phyloP scores from a whole-genome alignment of 75 land plant genomes.

The Gnetum montanum region DNA sequence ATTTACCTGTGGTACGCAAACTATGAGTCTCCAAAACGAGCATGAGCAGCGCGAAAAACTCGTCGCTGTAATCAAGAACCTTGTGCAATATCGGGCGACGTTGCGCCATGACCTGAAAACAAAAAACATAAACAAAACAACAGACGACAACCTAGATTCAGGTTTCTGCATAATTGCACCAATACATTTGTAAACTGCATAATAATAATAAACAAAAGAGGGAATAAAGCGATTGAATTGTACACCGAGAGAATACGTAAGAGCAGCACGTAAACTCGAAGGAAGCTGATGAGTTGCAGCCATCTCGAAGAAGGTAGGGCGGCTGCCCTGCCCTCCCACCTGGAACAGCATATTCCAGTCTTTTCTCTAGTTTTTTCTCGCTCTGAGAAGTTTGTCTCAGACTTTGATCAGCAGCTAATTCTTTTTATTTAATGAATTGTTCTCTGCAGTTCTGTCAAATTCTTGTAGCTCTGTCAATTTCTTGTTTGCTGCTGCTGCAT shows the following conservation, averaged over 20 bases:
- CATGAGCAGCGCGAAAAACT: constrained; percentile 88
- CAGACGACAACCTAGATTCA: neutral
- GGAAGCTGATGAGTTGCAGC: constrained; percentile 97
- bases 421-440: no score
- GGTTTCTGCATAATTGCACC: neutral
- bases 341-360: constrained; percentile 76
- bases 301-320: constrained; percentile 99
- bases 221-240: neutral
- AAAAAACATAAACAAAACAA: neutral
- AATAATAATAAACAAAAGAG: neutral
- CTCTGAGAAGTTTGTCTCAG: no score
- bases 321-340: constrained; percentile 91
- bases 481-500: no score
- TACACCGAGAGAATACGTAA: constrained; percentile 91
- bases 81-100: constrained; percentile 82
- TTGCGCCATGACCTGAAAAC: constrained; percentile 77
- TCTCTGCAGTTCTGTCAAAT: no score
- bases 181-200: neutral
- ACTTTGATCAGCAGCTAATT: neutral
- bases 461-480: no score
- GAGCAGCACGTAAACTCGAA: constrained; percentile 79
- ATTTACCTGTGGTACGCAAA: constrained; percentile 66
- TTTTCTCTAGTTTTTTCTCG: neutral
- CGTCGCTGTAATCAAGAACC: constrained; percentile 91
- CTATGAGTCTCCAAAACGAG: constrained; percentile 88